Evolutionary conservation across 2,329 filamentous ascomycete species (phyloP).

Genomic region (Pseudonectria buxi): DNA sequence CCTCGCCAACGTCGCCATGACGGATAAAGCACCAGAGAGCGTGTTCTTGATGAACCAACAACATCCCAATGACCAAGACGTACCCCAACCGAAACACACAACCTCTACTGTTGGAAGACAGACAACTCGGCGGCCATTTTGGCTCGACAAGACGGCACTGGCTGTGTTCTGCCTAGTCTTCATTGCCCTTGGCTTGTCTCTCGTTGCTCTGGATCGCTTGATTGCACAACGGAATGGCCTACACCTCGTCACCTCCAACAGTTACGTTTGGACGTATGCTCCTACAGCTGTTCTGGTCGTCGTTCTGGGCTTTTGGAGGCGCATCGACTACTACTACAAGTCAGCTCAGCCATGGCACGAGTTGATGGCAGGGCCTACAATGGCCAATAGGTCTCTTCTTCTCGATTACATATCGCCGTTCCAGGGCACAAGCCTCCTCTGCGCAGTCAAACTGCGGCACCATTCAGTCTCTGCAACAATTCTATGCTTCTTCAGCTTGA

Average conservation of each 20-base stretch:
- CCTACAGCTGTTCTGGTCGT: not conserved
- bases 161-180: not conserved
- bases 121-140: not conserved
- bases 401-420: constrained; percentile 1
- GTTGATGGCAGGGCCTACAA: not conserved
- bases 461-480: not conserved
- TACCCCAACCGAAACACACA: too few species aligned
- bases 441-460: not conserved
- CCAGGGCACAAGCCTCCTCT: not conserved
- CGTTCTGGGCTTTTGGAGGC: constrained; percentile 1
- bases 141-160: not conserved
- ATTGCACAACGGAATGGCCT: not conserved
- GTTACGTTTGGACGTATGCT: not conserved
- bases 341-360: constrained; percentile 1
- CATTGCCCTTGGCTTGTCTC: too few species aligned
- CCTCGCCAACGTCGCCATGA: too few species aligned
- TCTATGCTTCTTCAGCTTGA: not conserved
- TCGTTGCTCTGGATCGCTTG: not conserved
- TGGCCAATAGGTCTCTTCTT: not conserved
- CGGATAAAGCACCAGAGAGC: too few species aligned
- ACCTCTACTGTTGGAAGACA: too few species aligned
- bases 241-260: not conserved
- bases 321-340: constrained; percentile 1
- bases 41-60: too few species aligned
- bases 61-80: too few species aligned